Evolutionary conservation across 176 grass and related monocot species (phyloP).

Genomic region (Hsuehochloa calcarea): DNA sequence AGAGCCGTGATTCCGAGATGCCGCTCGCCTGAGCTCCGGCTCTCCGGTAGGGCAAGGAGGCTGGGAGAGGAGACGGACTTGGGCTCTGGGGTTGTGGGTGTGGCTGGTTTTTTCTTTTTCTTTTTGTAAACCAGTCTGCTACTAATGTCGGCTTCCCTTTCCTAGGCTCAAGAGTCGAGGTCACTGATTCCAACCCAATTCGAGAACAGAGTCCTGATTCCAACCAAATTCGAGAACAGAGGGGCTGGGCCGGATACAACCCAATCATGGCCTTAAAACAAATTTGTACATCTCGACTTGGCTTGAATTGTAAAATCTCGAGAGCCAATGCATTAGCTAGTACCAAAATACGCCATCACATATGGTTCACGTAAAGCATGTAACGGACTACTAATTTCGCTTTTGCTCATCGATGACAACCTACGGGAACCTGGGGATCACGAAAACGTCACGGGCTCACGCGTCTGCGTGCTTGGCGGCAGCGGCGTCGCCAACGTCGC

Average conservation of each 20-base stretch:
- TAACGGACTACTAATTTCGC: not conserved
- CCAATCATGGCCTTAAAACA: too few relatives aligned
- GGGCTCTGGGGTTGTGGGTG: too few relatives aligned
- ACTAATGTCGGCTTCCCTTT: too few relatives aligned
- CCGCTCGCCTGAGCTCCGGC: not conserved
- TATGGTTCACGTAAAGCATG: not conserved
- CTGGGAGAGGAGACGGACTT: too few relatives aligned
- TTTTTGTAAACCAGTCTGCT: too few relatives aligned
- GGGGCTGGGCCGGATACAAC: not conserved
- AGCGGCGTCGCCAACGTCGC: too few relatives aligned
- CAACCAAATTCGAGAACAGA: not conserved
- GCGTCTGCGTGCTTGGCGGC: too few relatives aligned
- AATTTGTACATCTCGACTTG: not conserved
- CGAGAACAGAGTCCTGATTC: not conserved
- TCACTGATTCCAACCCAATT: not conserved
- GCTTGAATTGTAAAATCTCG: not conserved
- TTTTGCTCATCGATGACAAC: not conserved
- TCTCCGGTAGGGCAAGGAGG: not conserved
- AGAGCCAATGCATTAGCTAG: not conserved
- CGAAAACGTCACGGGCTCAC: too few relatives aligned
- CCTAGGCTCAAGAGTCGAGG: not conserved
- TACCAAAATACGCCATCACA: not conserved
- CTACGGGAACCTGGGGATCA: too few relatives aligned
- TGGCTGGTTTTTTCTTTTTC: too few relatives aligned
- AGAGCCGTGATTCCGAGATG: not conserved